Evolutionary conservation across 768 basidiomycete genomes (phyloP).

Genomic region (Russula earlei): DNA sequence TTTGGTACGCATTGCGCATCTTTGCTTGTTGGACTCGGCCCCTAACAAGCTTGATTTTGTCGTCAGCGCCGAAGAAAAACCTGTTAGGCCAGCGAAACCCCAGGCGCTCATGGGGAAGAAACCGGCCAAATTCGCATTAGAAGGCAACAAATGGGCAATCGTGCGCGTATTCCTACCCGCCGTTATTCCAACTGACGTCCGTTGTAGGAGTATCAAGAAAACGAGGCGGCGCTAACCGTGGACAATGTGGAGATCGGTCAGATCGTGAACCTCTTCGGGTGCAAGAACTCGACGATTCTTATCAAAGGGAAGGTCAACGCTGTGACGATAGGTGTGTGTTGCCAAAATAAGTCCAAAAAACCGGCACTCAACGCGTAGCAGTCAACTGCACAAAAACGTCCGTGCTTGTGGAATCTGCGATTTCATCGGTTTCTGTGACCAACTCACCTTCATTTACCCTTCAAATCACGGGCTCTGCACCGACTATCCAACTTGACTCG

Average conservation of each 20-base stretch:
- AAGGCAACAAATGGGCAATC: conserved; percentile 90
- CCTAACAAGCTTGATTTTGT: background rate
- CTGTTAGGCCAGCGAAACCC: conserved; percentile 78
- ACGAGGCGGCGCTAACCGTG: conserved; percentile 59
- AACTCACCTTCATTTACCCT: conserved; percentile 88
- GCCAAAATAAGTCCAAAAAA: background rate
- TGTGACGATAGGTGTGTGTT: conserved; percentile 66
- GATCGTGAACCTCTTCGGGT: conserved; percentile 80
- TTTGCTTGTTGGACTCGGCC: background rate
- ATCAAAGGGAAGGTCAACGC: conserved; percentile 95
- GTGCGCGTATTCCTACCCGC: conserved; percentile 36
- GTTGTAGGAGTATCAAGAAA: conserved; percentile 84
- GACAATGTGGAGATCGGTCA: conserved; percentile 73
- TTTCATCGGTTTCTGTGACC: conserved; percentile 84
- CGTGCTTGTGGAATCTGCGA: conserved; percentile 82
- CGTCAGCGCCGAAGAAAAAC: conserved; percentile 44
- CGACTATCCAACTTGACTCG: conserved; percentile 89
- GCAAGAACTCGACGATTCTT: conserved; percentile 75
- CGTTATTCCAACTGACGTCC: background rate
- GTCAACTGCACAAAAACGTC: conserved; percentile 86
- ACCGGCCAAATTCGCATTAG: conserved; percentile 79
- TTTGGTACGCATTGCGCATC: conserved; percentile 3
- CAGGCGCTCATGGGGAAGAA: conserved; percentile 79
- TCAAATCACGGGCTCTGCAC: conserved; percentile 83
- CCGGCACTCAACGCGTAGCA: conserved; percentile 27